These are phyloP conservation scores for Ziziphus jujuba DNA, from an alignment of 306 rosid species.

Conservation along the genomic window DNA sequence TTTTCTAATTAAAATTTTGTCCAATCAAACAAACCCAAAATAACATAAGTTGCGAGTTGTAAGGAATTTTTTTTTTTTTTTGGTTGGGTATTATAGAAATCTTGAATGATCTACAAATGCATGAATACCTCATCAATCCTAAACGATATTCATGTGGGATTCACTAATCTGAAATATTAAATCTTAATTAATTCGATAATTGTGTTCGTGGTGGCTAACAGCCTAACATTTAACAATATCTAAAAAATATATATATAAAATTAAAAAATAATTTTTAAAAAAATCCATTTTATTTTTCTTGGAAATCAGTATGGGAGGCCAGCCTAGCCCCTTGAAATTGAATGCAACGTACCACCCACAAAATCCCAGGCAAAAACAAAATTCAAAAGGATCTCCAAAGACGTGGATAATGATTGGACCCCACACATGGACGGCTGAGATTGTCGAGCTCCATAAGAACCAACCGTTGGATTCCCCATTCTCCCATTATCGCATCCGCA, in stretches of 20 bases:
- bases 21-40: too few relatives aligned
- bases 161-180: too few relatives aligned
- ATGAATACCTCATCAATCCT: too few relatives aligned
- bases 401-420: conserved; percentile 31
- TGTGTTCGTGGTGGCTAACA: too few relatives aligned
- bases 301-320: conserved; percentile 25
- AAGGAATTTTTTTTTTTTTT: too few relatives aligned
- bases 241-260: background rate
- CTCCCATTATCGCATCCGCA: conserved; percentile 30
- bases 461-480: conserved; percentile 33
- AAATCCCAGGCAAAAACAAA: conserved; percentile 34
- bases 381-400: conserved; percentile 14
- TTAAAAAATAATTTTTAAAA: background rate
- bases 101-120: too few relatives aligned
- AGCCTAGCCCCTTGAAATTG: conserved; percentile 37
- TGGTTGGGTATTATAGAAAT: too few relatives aligned
- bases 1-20: too few relatives aligned
- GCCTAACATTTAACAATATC: too few relatives aligned
- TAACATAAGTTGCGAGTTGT: too few relatives aligned
- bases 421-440: conserved; percentile 32
- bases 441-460: background rate
- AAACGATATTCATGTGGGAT: too few relatives aligned
- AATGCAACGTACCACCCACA: conserved; percentile 52
- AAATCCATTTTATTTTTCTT: background rate
- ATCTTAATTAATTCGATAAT: too few relatives aligned